Evolutionary conservation across 768 basidiomycete species (phyloP).

Genomic region (Tulasnella sp.): DNA sequence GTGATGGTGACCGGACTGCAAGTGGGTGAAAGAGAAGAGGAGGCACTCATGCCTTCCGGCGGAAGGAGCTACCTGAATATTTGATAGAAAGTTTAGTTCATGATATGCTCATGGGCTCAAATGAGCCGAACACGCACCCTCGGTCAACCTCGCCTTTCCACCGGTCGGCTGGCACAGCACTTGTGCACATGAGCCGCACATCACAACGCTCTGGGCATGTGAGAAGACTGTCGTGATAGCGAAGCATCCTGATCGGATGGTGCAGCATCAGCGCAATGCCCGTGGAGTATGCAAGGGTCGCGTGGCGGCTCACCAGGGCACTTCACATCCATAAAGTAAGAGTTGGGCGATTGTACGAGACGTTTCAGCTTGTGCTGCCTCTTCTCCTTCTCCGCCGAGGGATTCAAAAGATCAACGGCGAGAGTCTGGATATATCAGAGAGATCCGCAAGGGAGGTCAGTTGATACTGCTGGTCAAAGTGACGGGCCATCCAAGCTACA

Average conservation of each 20-base stretch:
- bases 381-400: constrained; percentile 73
- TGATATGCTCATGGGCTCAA: constrained; percentile 1
- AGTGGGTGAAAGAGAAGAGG: not conserved
- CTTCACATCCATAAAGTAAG: constrained; percentile 99
- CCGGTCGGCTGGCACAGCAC: constrained; percentile 97
- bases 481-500: too few species aligned
- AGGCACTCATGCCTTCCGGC: constrained; percentile 56
- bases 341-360: constrained; percentile 96
- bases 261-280: not conserved
- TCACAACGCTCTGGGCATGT: constrained; percentile 94
- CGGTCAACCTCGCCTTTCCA: constrained; percentile 94
- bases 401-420: constrained; percentile 96
- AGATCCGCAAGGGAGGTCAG: not conserved
- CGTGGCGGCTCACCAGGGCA: constrained; percentile 88
- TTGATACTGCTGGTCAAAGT: too few species aligned
- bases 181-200: constrained; percentile 85
- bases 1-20: not conserved
- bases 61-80: constrained; percentile 82
- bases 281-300: too few species aligned
- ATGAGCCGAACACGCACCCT: constrained; percentile 50
- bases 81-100: constrained; percentile 16
- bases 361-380: constrained; percentile 98
- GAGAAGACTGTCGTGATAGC: constrained; percentile 97
- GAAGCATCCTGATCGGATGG: constrained; percentile 66
- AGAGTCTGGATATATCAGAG: constrained; percentile 53